Conservation (phyloP, 2,329 filamentous ascomycete species). For the Escovopsis sp. region DNA sequence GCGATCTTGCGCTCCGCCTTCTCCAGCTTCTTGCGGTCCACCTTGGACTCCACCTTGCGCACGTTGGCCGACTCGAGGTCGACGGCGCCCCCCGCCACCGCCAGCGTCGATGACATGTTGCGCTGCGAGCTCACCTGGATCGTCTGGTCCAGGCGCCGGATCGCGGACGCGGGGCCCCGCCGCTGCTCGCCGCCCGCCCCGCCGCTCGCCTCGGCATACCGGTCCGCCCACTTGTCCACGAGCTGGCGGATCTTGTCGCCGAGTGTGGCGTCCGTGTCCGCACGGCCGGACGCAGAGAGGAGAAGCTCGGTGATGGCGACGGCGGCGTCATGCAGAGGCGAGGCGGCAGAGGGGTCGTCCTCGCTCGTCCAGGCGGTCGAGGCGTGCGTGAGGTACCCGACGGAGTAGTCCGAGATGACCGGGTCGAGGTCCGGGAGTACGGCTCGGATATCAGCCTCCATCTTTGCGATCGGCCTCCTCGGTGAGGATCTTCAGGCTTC, state of each 20-base stretch:
- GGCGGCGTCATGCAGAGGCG: slow-evolving; percentile 73
- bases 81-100: slow-evolving; percentile 67
- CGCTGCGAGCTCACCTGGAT: slow-evolving; percentile 87
- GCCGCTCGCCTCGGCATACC: slow-evolving; percentile 60
- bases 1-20: slow-evolving; percentile 97
- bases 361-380: slow-evolving; percentile 69
- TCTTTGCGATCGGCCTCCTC: slow-evolving; percentile 22
- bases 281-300: slow-evolving; percentile 92
- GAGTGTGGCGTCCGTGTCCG: slow-evolving; percentile 55
- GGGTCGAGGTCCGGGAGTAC: slow-evolving; percentile 79
- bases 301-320: slow-evolving; percentile 74
- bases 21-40: slow-evolving; percentile 97
- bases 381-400: slow-evolving; percentile 87
- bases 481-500: too few species aligned
- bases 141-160: slow-evolving; percentile 79
- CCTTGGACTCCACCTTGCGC: slow-evolving; percentile 91
- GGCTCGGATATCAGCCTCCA: slow-evolving; percentile 79
- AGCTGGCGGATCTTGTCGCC: slow-evolving; percentile 67
- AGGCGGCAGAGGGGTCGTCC: slow-evolving; percentile 50
- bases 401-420: slow-evolving; percentile 79
- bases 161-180: slow-evolving; percentile 52
- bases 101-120: slow-evolving; percentile 91
- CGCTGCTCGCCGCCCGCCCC: slow-evolving; percentile 56
- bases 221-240: slow-evolving; percentile 78
- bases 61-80: slow-evolving; percentile 88